Conservation (phyloP, 257 asterid genomes). For the Nicotiana tabacum region DNA sequence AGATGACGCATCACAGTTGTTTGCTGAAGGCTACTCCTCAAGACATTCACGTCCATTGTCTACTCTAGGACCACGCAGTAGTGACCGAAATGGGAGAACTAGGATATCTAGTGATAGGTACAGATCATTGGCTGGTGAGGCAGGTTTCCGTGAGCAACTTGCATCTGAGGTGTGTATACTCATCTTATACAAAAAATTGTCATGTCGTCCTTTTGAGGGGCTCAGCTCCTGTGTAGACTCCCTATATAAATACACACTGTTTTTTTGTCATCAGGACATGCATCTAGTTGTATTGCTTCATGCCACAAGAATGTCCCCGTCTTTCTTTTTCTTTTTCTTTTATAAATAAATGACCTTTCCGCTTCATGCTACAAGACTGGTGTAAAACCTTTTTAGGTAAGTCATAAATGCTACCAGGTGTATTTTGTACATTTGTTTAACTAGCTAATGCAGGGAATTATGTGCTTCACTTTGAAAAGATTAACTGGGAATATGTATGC, state of each 20-base stretch:
- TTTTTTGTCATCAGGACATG: not conserved
- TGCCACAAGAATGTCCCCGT: not conserved
- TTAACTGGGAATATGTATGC: not conserved
- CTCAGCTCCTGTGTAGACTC: not conserved
- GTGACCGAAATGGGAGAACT: slow-evolving; percentile 45
- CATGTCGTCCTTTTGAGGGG: not conserved
- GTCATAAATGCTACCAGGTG: not conserved
- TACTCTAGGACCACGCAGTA: slow-evolving; percentile 31
- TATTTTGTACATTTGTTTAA: not conserved
- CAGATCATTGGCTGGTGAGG: slow-evolving; percentile 40
- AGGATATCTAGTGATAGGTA: slow-evolving; percentile 40
- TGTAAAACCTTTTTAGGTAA: not conserved
- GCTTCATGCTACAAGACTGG: not conserved
- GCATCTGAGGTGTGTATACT: slow-evolving; percentile 48
- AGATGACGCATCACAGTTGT: slow-evolving; percentile 46
- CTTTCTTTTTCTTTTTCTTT: not conserved
- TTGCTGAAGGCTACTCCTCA: slow-evolving; percentile 40
- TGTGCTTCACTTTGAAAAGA: not conserved
- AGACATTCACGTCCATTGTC: slow-evolving; percentile 46
- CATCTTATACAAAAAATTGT: not conserved
- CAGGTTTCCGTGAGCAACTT: slow-evolving; percentile 38
- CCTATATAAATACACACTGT: not conserved
- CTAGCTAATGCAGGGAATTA: not conserved
- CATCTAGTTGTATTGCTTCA: not conserved
- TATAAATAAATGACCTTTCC: not conserved